A percentile compares a stretch with the other conserved stretches of the same genome.
Conservation (phyloP, 805 yeast genomes). For the Danielozyma ontarioensis region DNA sequence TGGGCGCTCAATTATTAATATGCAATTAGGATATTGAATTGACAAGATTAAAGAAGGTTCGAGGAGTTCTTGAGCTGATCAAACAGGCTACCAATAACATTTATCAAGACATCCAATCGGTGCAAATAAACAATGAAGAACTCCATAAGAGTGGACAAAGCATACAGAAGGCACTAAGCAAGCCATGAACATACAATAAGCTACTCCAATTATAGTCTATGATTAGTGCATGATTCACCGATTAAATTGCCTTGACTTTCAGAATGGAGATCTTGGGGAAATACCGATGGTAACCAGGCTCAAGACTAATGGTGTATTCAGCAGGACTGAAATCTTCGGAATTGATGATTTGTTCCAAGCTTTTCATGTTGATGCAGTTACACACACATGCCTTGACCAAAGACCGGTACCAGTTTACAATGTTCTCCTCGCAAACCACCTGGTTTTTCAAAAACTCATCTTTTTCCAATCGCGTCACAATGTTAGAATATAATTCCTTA, state of each 20-base stretch:
- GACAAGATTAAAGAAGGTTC: too few relatives aligned
- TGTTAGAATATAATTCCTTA: slow-evolving; percentile 2
- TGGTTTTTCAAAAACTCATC: slow-evolving; percentile 3
- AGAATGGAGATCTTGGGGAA: slow-evolving; percentile 16
- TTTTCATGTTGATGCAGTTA: slow-evolving; percentile 10
- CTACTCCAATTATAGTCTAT: slow-evolving; percentile 1
- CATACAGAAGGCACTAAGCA: not conserved
- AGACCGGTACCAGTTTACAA: slow-evolving; percentile 13
- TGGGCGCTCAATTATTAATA: too few relatives aligned
- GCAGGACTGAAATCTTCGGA: not conserved
- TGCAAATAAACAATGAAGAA: slow-evolving; percentile 11
- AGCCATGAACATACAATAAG: not conserved
- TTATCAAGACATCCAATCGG: slow-evolving; percentile 19
- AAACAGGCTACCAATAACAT: slow-evolving; percentile 23
- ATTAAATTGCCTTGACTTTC: not conserved
- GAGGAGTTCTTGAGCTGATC: slow-evolving; percentile 26
- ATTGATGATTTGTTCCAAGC: slow-evolving; percentile 5
- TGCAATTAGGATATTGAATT: too few relatives aligned
- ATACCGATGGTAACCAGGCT: slow-evolving; percentile 17
- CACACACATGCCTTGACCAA: slow-evolving; percentile 12
- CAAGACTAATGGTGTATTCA: slow-evolving; percentile 6
- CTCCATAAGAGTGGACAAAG: slow-evolving; percentile 1
- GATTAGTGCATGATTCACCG: not conserved
- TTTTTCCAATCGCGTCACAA: slow-evolving; percentile 1
- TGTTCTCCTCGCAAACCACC: slow-evolving; percentile 3